These are phyloP conservation scores for Candida gigantensis DNA, from an alignment of 1,139 yeast genomes.

Conservation along the genomic window DNA sequence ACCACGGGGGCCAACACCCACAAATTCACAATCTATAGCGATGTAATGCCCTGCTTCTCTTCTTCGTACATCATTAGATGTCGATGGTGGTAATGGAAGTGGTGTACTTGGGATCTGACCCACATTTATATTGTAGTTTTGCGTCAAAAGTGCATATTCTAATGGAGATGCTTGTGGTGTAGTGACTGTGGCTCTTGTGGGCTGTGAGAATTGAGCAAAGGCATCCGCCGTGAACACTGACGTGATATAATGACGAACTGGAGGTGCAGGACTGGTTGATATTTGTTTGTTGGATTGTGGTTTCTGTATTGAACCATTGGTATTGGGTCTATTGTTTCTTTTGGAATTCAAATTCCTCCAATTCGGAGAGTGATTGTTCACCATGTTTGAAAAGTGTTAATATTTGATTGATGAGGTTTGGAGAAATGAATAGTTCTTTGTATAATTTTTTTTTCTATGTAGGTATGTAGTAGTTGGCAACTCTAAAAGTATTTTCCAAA, in stretches of 20 bases:
- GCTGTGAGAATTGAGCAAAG: too few relatives aligned
- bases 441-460: too few relatives aligned
- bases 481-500: too few relatives aligned
- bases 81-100: conserved; percentile 10
- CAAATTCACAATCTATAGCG: conserved; percentile 93
- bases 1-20: conserved; percentile 82
- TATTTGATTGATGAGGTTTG: neutral
- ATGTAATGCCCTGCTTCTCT: conserved; percentile 65
- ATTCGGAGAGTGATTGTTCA: conserved; percentile 33
- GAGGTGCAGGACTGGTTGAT: conserved; percentile 3
- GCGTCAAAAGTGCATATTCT: conserved; percentile 32
- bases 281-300: conserved; percentile 5
- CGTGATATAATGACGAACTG: conserved; percentile 2
- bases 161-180: conserved; percentile 18
- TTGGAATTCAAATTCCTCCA: conserved; percentile 35
- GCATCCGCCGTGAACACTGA: conserved; percentile 1
- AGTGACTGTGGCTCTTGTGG: neutral
- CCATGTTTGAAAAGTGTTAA: too few relatives aligned
- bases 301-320: conserved; percentile 5
- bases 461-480: too few relatives aligned
- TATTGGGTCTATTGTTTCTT: conserved; percentile 17
- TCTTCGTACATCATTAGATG: conserved; percentile 26
- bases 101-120: conserved; percentile 15
- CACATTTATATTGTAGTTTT: conserved; percentile 25
- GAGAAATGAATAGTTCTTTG: neutral